These are phyloP conservation scores for Papiliotrema nemorosa DNA, from an alignment of 1,284 basidiomycete species.

Conservation along the genomic window DNA sequence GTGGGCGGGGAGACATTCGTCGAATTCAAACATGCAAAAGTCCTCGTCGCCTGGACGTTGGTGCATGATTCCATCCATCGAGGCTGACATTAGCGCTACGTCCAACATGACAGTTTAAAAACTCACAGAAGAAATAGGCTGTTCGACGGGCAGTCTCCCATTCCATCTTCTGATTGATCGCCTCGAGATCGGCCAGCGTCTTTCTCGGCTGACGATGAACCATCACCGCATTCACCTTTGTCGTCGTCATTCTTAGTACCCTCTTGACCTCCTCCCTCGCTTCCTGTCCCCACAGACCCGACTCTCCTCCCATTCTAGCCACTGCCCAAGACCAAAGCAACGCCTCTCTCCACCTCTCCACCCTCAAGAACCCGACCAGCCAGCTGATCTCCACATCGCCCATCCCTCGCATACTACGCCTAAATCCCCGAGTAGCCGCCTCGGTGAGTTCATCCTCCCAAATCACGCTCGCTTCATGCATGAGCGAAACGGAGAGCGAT, in stretches of 20 bases:
- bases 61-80: constrained; percentile 24
- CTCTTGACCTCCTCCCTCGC: constrained; percentile 24
- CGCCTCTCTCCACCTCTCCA: constrained; percentile 45
- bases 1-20: constrained; percentile 27
- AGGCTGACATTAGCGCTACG: constrained; percentile 17
- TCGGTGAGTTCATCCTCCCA: constrained; percentile 24
- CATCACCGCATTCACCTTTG: constrained; percentile 1
- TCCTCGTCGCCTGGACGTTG: constrained; percentile 7
- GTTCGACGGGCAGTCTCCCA: constrained; percentile 28
- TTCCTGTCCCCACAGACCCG: constrained; percentile 26
- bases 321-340: constrained; percentile 40
- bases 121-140: constrained; percentile 28
- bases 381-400: constrained; percentile 41
- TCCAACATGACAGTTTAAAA: neutral
- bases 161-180: constrained; percentile 15
- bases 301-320: constrained; percentile 29
- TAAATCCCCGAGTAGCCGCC: constrained; percentile 32
- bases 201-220: constrained; percentile 7
- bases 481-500: constrained; percentile 20
- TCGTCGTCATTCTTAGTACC: constrained; percentile 15
- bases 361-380: constrained; percentile 31
- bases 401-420: constrained; percentile 28
- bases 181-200: constrained; percentile 26
- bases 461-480: constrained; percentile 40
- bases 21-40: constrained; percentile 26